Conservation (phyloP, 345 rosid genomes). For the Pistacia integerrima region DNA sequence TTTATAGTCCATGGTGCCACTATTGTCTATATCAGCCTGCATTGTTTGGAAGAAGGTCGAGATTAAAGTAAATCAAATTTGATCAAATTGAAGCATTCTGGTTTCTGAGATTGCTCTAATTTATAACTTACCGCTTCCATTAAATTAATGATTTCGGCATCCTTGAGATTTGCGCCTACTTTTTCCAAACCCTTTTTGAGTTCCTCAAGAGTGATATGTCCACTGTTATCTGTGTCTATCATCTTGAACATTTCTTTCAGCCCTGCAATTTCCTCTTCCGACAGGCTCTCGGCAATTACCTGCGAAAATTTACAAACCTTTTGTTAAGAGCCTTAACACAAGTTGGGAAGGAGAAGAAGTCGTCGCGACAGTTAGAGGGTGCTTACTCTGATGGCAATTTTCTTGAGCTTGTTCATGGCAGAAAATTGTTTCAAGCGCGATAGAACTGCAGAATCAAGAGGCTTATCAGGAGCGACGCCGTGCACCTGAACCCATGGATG, state of each 20-base stretch:
- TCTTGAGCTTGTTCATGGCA: conserved; percentile 96
- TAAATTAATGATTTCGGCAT: conserved; percentile 64
- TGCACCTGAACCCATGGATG: conserved; percentile 95
- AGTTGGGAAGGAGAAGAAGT: background rate
- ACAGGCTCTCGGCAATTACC: conserved; percentile 90
- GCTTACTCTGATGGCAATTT: conserved; percentile 85
- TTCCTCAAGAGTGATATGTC: conserved; percentile 88
- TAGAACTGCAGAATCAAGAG: conserved; percentile 91
- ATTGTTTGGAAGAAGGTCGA: background rate
- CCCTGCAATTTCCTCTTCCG: conserved; percentile 92
- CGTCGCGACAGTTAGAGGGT: background rate
- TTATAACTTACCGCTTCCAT: conserved; percentile 74
- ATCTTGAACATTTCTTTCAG: conserved; percentile 90
- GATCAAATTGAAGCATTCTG: background rate
- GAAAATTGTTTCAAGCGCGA: conserved; percentile 89
- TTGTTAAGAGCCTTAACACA: background rate
- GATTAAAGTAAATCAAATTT: conserved; percentile 4
- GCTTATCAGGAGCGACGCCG: conserved; percentile 90
- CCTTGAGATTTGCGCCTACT: conserved; percentile 77
- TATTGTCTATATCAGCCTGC: conserved; percentile 93
- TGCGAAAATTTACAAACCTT: conserved; percentile 22
- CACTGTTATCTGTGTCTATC: conserved; percentile 88
- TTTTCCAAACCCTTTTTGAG: conserved; percentile 75
- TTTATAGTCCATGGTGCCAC: conserved; percentile 87
- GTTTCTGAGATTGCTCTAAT: background rate